These are phyloP conservation scores for Cystofilobasidium bisporidii DNA, from an alignment of 768 basidiomycete genomes.

Conservation along the genomic window DNA sequence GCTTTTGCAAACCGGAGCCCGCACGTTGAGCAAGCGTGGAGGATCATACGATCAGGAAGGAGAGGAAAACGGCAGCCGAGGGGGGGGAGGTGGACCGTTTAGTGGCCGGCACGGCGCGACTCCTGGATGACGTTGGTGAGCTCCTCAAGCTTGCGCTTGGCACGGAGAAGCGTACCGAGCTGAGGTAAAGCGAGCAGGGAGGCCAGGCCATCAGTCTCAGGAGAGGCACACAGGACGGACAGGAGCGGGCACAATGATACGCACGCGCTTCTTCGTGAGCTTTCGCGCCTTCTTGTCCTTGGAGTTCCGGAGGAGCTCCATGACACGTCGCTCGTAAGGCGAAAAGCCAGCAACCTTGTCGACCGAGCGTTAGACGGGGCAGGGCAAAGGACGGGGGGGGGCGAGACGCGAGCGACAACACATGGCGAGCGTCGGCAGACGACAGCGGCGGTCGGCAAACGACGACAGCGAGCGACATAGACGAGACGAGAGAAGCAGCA, in stretches of 20 bases:
- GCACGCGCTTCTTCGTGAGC: conserved; percentile 96
- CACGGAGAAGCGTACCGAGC: conserved; percentile 96
- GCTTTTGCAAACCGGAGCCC: no score
- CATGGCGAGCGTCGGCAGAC: no score
- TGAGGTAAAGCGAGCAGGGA: conserved; percentile 36
- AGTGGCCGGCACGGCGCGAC: conserved; percentile 43
- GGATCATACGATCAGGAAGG: no score
- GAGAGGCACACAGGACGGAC: no score
- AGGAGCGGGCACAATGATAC: conserved; percentile 37
- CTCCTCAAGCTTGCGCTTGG: conserved; percentile 98
- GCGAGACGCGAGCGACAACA: no score
- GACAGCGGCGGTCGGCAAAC: no score
- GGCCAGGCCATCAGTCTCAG: not conserved
- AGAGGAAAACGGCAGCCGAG: no score
- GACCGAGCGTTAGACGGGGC: not conserved
- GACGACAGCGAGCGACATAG: no score
- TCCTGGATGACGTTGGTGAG: conserved; percentile 68
- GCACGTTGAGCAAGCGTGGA: no score
- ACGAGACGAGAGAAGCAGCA: no score
- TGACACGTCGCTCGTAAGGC: conserved; percentile 91
- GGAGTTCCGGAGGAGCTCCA: conserved; percentile 96
- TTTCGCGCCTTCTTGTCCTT: conserved; percentile 99
- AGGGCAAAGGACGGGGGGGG: no score
- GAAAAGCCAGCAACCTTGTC: conserved; percentile 64
- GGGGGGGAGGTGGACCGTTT: conserved; percentile 2